Base-by-base conservation (phyloP, 1,139 yeast genomes). In the Protomyces gravidus region DNA sequence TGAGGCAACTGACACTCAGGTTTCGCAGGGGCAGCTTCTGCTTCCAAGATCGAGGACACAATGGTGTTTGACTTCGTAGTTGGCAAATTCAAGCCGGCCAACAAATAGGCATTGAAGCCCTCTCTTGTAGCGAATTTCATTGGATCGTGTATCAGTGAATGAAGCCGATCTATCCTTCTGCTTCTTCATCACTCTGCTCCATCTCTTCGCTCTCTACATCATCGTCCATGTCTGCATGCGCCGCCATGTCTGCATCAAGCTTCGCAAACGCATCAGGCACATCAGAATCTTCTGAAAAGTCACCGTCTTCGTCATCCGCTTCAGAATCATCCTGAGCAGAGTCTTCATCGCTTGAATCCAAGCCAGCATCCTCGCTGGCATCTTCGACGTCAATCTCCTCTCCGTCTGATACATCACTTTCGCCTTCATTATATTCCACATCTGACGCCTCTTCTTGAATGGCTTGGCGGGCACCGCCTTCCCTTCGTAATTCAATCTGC, bases 401-500 rank as follows among this genome's bases (percentile, higher is more conserved):
- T 23, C 59, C 62, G 19, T 59, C 62, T 13, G 50, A 58, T 21
- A 40, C 21, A 32, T 52, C 53, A n/a, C 50, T 50, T 13, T 57
- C 59, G 5, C 51, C 59, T 27, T 51, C 63, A 15, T 45, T 45
- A 26, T 58, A 47, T 27, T 62, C 64, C n/a, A 50, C 63, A 32
- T 61, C 61, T 39, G 62, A 56, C 13, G 59, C 65, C 17, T 61
- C 63, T 5, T 59, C 62, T 4, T 42, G 50, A 13, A 15, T 15
- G 25, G 26, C 33, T 7, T 25, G 23, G 6, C 72, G 70, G 6
- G 72, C 72, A 9, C 71, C 71, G 50, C 76, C 71, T 26, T 83
- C 88, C 40, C 78, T 75, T 67, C 94, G 82, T 65, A 89, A 74
- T 59, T 80, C 83, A 62, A 83, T 77, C 69, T 85, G 95, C 39